Conservation (phyloP, 345 rosid species). For the Jatropha curcas region DNA sequence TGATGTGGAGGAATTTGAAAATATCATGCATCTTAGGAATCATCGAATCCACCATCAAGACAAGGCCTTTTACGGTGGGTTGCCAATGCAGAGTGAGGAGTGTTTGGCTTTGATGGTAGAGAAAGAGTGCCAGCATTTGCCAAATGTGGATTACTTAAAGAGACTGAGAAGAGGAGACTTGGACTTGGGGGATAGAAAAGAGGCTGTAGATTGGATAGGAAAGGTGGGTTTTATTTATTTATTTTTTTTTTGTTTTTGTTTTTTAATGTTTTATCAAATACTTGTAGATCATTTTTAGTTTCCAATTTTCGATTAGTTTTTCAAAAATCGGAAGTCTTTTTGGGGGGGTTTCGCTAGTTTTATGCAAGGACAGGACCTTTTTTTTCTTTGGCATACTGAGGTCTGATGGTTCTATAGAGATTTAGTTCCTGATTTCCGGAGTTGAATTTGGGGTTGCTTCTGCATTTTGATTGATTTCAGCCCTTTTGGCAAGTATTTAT, state of each 20-base stretch:
- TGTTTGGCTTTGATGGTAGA: constrained; percentile 52
- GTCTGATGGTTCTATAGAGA: not conserved
- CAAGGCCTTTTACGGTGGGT: constrained; percentile 19
- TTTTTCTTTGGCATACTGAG: not conserved
- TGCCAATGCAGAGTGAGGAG: constrained; percentile 58
- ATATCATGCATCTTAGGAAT: constrained; percentile 26
- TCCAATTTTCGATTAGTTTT: not conserved
- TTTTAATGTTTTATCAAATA: not conserved
- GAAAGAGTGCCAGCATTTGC: constrained; percentile 58
- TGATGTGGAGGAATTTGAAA: constrained; percentile 38
- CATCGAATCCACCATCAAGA: constrained; percentile 29
- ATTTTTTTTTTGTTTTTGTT: no score
- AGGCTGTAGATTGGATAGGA: constrained; percentile 59
- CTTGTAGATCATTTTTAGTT: not conserved
- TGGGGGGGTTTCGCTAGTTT: constrained; percentile 1
- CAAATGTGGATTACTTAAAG: constrained; percentile 48
- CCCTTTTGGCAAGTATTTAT: not conserved
- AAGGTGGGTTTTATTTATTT: constrained; percentile 65
- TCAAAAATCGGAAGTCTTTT: not conserved
- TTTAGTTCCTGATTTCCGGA: constrained; percentile 6
- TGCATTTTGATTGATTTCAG: not conserved
- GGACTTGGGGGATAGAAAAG: constrained; percentile 47
- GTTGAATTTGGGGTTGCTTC: not conserved
- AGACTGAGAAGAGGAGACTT: constrained; percentile 58
- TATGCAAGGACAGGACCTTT: not conserved